A percentile compares a stretch with the other conserved stretches of the same genome.
These are phyloP conservation scores for Lithospermum erythrorhizon DNA, from an alignment of 257 asterid species.

Conservation along the genomic window DNA sequence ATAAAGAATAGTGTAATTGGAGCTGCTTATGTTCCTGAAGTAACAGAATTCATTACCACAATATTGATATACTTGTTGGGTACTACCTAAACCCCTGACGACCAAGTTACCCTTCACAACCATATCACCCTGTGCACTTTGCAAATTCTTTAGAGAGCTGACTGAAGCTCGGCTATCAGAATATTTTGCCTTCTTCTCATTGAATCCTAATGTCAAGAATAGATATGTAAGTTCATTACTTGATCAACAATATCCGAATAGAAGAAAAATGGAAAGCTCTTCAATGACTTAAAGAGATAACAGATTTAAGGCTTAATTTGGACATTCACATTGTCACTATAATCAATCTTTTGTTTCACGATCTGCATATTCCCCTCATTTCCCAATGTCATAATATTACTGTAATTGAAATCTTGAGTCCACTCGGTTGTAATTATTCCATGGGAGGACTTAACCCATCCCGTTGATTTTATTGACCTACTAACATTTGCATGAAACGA, in stretches of 20 bases:
- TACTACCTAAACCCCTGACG: conserved; percentile 46
- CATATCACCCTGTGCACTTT: conserved; percentile 41
- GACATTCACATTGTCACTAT: conserved; percentile 23
- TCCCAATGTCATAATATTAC: conserved; percentile 44
- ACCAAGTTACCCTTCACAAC: conserved; percentile 43
- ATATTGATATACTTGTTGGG: conserved; percentile 39
- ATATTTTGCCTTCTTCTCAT: conserved; percentile 27
- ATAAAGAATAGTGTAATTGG: conserved; percentile 50
- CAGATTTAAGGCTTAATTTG: conserved; percentile 12
- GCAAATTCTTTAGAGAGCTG: conserved; percentile 38
- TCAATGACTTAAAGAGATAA: conserved; percentile 14
- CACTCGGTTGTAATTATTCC: conserved; percentile 38
- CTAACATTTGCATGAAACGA: conserved; percentile 30
- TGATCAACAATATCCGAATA: conserved; percentile 29
- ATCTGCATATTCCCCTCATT: conserved; percentile 49
- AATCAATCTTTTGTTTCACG: conserved; percentile 43
- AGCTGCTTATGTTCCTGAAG: conserved; percentile 55
- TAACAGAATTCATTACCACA: conserved; percentile 33
- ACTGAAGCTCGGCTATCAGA: conserved; percentile 18
- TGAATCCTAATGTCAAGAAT: conserved; percentile 38
- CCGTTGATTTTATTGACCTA: conserved; percentile 37
- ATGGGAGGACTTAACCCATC: conserved; percentile 53
- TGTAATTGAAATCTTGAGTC: conserved; percentile 28
- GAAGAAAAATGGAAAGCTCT: conserved; percentile 26
- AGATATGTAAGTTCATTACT: conserved; percentile 34